Base-by-base conservation (phyloP, 176 grass and related monocot species). In the Aegilops umbellulata region DNA sequence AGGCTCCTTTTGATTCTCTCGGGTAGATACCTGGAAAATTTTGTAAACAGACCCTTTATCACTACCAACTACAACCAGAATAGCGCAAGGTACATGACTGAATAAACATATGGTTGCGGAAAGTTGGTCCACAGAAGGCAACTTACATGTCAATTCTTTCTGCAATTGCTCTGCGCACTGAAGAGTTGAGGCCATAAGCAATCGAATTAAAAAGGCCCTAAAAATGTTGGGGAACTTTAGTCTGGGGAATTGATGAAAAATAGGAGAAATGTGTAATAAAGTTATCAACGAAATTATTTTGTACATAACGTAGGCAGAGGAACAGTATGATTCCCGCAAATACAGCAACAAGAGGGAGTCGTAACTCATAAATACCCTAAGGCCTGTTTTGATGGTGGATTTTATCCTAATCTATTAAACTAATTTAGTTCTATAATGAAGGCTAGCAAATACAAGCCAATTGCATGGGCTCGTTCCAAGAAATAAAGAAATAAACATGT, bases 161-260 rank as follows among this genome's bases (percentile, higher is more conserved):
- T 65, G 90, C 73, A 86, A 95, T 95, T 32, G 97, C 94, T 92
- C 90, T 90, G 20, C 90, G 91, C 51, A 98, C 97, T 19, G 97
- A 94, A 76, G 93, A 94, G 87, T 98, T 98, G 20, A 98, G 90
- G 5, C 93, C 93, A 83, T 98, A 95, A 88, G 93, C 94, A 88
- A 98, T 94, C 14, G 97, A 98, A 86, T 98, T 98, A 57, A 98
- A 95, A 55, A 95, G 84, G 2, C 97, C 97, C 97, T 98, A 82
- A 39, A 77, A 29, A 74, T 44, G 53, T 67, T 19, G 1, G 15
- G 13, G 16, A 67, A 11, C 19, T 42, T 77, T 31, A 88, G 22
- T 29, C 23, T 16, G 10, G 6, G 8, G 10, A 25, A 11, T 80
- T 15, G 10, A 69, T 39, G 15, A 23, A 80, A 68, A 60, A 46